These are phyloP conservation scores for Dendrothele bispora DNA, from an alignment of 768 basidiomycete genomes.

Conservation along the genomic window DNA sequence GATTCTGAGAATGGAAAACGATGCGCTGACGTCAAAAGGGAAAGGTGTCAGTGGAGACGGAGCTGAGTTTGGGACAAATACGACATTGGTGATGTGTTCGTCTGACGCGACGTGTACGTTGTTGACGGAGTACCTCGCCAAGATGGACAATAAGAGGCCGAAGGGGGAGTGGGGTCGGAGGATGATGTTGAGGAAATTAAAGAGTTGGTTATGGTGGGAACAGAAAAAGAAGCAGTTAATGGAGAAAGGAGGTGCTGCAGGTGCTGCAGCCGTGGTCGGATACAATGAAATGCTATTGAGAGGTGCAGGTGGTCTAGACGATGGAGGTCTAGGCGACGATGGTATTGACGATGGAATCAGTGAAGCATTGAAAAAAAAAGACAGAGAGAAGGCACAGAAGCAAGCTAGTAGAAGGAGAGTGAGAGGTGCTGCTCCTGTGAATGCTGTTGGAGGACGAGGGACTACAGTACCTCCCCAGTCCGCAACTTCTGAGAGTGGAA, in stretches of 20 bases:
- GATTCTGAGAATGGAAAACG: constrained; percentile 62
- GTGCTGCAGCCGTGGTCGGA: constrained; percentile 15
- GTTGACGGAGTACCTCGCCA: constrained; percentile 77
- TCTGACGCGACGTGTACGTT: constrained; percentile 74
- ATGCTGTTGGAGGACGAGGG: constrained; percentile 12
- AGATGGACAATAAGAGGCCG: constrained; percentile 56
- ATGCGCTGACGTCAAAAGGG: too few relatives aligned
- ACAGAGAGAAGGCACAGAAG: constrained; percentile 58
- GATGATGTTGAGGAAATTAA: constrained; percentile 81
- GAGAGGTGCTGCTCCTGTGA: constrained; percentile 67
- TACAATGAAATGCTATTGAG: constrained; percentile 20
- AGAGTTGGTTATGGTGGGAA: constrained; percentile 83
- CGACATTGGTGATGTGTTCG: constrained; percentile 85
- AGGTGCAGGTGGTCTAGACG: constrained; percentile 13
- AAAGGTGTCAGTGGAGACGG: background rate
- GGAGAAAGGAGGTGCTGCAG: constrained; percentile 13
- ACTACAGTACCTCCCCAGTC: constrained; percentile 2
- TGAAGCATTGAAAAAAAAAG: constrained; percentile 79
- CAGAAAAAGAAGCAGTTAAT: constrained; percentile 31
- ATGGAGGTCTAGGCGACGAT: too few relatives aligned
- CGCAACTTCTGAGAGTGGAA: background rate
- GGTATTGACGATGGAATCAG: constrained; percentile 46
- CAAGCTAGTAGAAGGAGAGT: constrained; percentile 68
- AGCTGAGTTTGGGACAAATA: constrained; percentile 55
- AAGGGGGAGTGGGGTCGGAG: constrained; percentile 62